Evolutionary conservation across 2,329 filamentous ascomycete genomes (phyloP).

Genomic region (Xenosphaeropsis pyriputrescens): DNA sequence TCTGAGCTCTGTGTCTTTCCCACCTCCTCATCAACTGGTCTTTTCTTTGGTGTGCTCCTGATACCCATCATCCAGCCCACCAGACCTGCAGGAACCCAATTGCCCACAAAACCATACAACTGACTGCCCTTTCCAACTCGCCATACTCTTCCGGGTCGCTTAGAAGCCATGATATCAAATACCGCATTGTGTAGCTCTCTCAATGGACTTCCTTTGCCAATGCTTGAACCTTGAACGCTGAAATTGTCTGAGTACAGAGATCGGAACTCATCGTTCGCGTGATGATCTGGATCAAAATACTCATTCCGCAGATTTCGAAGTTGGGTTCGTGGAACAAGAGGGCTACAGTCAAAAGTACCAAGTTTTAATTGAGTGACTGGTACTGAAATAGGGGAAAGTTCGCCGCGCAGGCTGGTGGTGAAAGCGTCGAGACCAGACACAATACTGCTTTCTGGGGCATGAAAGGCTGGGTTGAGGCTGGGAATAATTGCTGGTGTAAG

Average conservation of each 20-base stretch:
- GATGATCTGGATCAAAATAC: no score
- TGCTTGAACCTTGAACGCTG: slow-evolving; percentile 27
- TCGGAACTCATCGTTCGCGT: slow-evolving; percentile 14
- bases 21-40: slow-evolving; percentile 21
- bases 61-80: slow-evolving; percentile 94
- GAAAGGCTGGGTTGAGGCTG: slow-evolving; percentile 66
- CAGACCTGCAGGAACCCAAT: slow-evolving; percentile 60
- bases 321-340: slow-evolving; percentile 35
- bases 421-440: slow-evolving; percentile 79
- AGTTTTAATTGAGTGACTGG: slow-evolving; percentile 79
- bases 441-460: slow-evolving; percentile 75
- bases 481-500: slow-evolving; percentile 70
- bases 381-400: slow-evolving; percentile 62
- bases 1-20: neutral
- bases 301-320: slow-evolving; percentile 37
- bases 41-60: slow-evolving; percentile 24
- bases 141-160: slow-evolving; percentile 40
- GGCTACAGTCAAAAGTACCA: slow-evolving; percentile 75
- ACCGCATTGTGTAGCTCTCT: slow-evolving; percentile 74
- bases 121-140: slow-evolving; percentile 75
- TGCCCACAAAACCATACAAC: slow-evolving; percentile 74
- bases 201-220: slow-evolving; percentile 42
- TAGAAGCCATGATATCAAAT: slow-evolving; percentile 70
- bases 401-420: slow-evolving; percentile 63
- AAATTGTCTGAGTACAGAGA: slow-evolving; percentile 50